Base-by-base conservation (phyloP, 306 rosid species). In the Dalbergia cochinchinensis region DNA sequence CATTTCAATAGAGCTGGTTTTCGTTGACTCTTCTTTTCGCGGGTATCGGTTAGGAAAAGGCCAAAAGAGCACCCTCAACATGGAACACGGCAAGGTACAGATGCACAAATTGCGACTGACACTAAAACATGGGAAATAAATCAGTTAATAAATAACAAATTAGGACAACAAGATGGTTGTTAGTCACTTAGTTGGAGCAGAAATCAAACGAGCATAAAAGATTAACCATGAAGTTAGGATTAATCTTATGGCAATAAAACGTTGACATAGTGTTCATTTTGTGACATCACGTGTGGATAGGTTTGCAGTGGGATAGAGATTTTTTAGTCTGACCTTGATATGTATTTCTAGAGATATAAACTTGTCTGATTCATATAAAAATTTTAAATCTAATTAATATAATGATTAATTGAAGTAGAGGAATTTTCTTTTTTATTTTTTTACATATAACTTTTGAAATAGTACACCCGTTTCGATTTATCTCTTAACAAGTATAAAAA, bases 1-100 rank as follows among this genome's bases (percentile, higher is more conserved):
- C 76, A 20, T 71, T 71, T 77, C 19, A 34, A 10, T 42, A 76
- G 14, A 44, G 62, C 60, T 54, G 74, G 12, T 45, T 47, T 11
- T 50, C 44, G 61, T 78, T 78, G 60, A 57, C 86, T 77, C 10
- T 70, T 0, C 8, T 20, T 69, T 18, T 3, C 4, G 18, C 1
- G 10, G 16, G 47, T 44, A 19, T 78, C 61, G 9, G 12, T 6
- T 34, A 18, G 22, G 41, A 58, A 79, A 33, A 34, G 33, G 34
- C 51, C 77, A 8, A 69, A 69, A 45, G 16, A 35, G n/a, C 22
- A 48, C 34, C 35, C 39, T 15, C 16, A 44, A 63, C 64, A 7
- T 47, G 50, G 64, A 22, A 64, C 50, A 45, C 54, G 0, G 2
- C 59, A 15, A 33, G 4, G 78, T 53, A 57, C 65, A 39, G 12